These are phyloP conservation scores for Eruca vesicaria DNA, from an alignment of 441 rosid genomes.

Conservation along the genomic window DNA sequence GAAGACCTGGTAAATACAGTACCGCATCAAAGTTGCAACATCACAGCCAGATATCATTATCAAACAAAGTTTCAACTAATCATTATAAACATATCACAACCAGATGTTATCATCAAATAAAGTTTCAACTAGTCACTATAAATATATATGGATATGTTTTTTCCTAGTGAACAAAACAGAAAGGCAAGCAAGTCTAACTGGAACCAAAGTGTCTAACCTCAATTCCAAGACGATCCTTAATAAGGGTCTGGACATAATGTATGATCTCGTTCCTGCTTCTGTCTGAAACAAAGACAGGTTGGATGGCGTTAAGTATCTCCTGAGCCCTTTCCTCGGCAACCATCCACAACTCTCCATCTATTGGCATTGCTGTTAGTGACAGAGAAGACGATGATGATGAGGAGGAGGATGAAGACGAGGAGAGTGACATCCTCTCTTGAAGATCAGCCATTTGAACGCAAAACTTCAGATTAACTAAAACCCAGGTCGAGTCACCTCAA, in stretches of 20 bases:
- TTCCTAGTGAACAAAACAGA: neutral
- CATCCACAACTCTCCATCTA: constrained; percentile 59
- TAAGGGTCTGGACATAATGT: constrained; percentile 48
- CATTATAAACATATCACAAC: neutral
- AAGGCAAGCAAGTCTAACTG: neutral
- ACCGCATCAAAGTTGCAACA: neutral
- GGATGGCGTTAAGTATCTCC: constrained; percentile 63
- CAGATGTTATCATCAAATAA: neutral
- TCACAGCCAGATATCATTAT: neutral
- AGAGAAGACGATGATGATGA: constrained; percentile 38
- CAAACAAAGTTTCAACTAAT: neutral
- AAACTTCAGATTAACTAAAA: constrained; percentile 20
- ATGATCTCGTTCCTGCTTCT: constrained; percentile 55
- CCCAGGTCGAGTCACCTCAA: constrained; percentile 22
- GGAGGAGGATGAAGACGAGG: constrained; percentile 19
- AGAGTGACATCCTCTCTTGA: constrained; percentile 40
- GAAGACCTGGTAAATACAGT: constrained; percentile 53
- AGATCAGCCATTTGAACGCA: constrained; percentile 47
- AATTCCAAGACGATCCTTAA: constrained; percentile 46
- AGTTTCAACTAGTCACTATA: neutral
- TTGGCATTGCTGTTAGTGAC: constrained; percentile 34
- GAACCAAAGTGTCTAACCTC: constrained; percentile 52
- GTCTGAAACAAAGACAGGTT: constrained; percentile 65
- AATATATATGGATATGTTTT: neutral
- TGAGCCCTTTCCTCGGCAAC: constrained; percentile 67